Base-by-base conservation (phyloP, 1,139 yeast genomes). In the Yamadazyma dushanensis region DNA sequence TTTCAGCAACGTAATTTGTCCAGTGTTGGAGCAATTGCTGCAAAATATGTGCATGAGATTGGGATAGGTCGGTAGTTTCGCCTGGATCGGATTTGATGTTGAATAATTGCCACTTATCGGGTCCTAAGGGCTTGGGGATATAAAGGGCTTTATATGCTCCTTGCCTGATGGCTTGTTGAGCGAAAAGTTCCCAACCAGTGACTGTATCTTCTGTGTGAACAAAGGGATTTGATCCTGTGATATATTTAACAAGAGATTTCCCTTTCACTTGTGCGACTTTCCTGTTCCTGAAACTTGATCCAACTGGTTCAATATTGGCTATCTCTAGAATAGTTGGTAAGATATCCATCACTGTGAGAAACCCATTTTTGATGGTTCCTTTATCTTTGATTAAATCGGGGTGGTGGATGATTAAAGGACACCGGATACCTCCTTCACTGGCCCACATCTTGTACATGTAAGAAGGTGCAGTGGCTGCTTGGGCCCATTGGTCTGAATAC, bases 401-500 rank as follows among this genome's bases (percentile, higher is more conserved):
- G 36, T 62, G 61, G 38, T 61, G 66, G 2, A 73, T 46, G 31
- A 76, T 69, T 40, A 74, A 55, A 0, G 81, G 82, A 49, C 78
- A 72, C 22, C 75, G 63, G 25, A 76, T 75, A 8, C 80, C 82
- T 25, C 82, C 82, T 51, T 76, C 81, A 6, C 57, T 68, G 1
- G 78, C 63, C 71, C 76, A 74, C 59, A 60, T 61, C 46, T 76
- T 76, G 51, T 65, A 73, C 71, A 73, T 70, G 36, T 66, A 59
- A 26, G 69, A 60, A 4, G 81, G 81, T 2, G 80, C 78, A 13
- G 81, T 76, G 5, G 80, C 78, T n/a, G 81, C 82, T 44, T 76
- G 81, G 0, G 82, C 82, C 82, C 82, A 76, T 47, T 76, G 72
- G 39, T 77, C 79, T 1, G 76, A 72, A 43, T 76, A 77, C 64